Evolutionary conservation across 2,329 filamentous ascomycete genomes (phyloP), one percentile per base, ranked within the genome.

Genomic region (Penicillium sp.): DNA sequence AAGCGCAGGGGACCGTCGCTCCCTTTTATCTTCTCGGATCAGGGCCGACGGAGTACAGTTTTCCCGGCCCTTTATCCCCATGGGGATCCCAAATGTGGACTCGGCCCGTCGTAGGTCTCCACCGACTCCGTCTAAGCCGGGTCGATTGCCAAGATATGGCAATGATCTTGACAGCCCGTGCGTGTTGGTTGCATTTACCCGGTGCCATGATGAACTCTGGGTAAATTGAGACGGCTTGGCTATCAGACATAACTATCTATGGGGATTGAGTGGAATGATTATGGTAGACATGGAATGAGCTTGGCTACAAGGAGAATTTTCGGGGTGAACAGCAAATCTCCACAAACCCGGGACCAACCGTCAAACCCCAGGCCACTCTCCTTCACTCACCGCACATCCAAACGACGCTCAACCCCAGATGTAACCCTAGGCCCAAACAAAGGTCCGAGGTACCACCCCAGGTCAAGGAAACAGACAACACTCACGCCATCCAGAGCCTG

Each of bases 51-150:
- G 24, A 14, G n/a, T 3, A 16, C n/a, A 48, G 38, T 32, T 48
- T 31, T 42, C 42, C 46, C 42, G 40, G 32, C n/a, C 22, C 31
- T 49, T 49, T 49, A 49, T 37, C 46, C 46, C 46, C 46, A 41
- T 40, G 42, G 42, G 46, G 46, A 8, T 10, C 14, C 24, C 8
- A 9, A 9, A 5, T 4, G 9, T 11, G 4, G 9, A 10, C 31
- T 34, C 16, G 8, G 26, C 26, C 10, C 9, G 6, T 10, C 2
- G 16, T 3, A 16, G 9, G 31, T 18, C 31, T 34, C 31, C 31
- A 34, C 31, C 4, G 31, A 11, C 16, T 3, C 8, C 31, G 16
- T 18, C 8, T 6, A 18, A 34, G 16, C 31, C 16, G 31, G 26
- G 14, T 16, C 29, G 31, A 3, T 16, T 18, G 9, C 14, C 14